Base-by-base conservation (phyloP, 257 asterid species). In the Solanum pinnatisectum region DNA sequence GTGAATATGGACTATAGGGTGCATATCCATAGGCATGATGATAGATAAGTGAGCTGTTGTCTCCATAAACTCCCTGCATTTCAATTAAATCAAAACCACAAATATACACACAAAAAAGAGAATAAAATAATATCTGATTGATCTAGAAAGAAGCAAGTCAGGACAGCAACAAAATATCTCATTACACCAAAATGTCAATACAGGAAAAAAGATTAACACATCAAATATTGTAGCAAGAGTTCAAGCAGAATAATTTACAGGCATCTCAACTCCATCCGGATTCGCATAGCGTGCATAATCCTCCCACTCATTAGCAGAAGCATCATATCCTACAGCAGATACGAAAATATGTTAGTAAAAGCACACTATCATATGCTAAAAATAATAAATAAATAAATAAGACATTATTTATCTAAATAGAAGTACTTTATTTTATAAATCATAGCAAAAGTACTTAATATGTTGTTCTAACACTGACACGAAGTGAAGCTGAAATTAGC, bases 1-100 rank as follows among this genome's bases (percentile, higher is more conserved):
- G 98, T 2, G 98, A 94, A 87, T 94, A 94, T 13, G 95, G 95
- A 15, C 88, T 92, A 88, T 93, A 95, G 11, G 96, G 93, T 36
- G 94, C 88, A 88, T 92, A 95, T 30, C 96, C 93, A 92, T 94
- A 95, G 23, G 95, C 93, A 63, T 79, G 96, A 72, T 93, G 98
- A 73, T 94, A 94, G 90, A 93, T n/a, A 23, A 92, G 89, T 4
- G 98, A 93, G 46, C 94, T 95, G 52, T 90, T 94, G 60, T 95
- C 98, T 87, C 95, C 97, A 90, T 92, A 95, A 73, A 83, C 93
- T 63, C 96, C 96, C 97, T 95, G 91, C 25, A 73, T 63, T 87
- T 68, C 18, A 23, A 68, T 12, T 25, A 36, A 39, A 9, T 73
- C 32, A 60, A 78, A 35, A 5, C 27, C 67, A 49, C 35, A 0